phyloP scores from a whole-genome alignment of 768 basidiomycete species.

The Serendipita vermifera region DNA sequence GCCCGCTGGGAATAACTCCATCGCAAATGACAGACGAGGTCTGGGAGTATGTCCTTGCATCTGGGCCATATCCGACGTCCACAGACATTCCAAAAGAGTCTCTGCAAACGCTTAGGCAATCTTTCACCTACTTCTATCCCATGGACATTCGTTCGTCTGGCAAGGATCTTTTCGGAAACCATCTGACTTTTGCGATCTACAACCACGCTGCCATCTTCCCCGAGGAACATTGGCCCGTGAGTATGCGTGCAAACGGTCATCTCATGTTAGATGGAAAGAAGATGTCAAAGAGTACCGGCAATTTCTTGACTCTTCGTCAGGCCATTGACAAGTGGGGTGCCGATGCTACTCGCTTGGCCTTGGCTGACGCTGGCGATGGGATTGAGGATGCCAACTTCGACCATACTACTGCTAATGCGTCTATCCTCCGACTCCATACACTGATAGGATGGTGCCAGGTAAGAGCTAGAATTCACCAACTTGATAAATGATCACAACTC shows the following conservation, averaged over 20 bases:
- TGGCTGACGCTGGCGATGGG: conserved; percentile 96
- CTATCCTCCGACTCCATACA: conserved; percentile 85
- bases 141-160: conserved; percentile 96
- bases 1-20: conserved; percentile 71
- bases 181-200: conserved; percentile 88
- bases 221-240: conserved; percentile 73
- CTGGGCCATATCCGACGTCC: conserved; percentile 58
- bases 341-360: conserved; percentile 78
- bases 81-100: conserved; percentile 61
- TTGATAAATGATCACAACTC: background rate
- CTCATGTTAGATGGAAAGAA: conserved; percentile 96
- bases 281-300: conserved; percentile 97
- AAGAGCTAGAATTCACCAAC: conserved; percentile 11
- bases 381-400: conserved; percentile 99
- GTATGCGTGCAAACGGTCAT: conserved; percentile 93
- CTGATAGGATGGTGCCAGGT: conserved; percentile 88
- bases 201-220: conserved; percentile 89
- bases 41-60: conserved; percentile 87
- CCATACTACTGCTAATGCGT: conserved; percentile 94
- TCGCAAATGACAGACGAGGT: conserved; percentile 96
- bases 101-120: conserved; percentile 71
- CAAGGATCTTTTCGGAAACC: conserved; percentile 92
- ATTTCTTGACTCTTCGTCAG: conserved; percentile 82
- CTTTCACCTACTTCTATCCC: conserved; percentile 95
- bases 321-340: conserved; percentile 91